Evolutionary conservation across 139 green algal genomes (phyloP), one percentile per base, ranked within the genome.

Genomic region (Chlorella sp.): DNA sequence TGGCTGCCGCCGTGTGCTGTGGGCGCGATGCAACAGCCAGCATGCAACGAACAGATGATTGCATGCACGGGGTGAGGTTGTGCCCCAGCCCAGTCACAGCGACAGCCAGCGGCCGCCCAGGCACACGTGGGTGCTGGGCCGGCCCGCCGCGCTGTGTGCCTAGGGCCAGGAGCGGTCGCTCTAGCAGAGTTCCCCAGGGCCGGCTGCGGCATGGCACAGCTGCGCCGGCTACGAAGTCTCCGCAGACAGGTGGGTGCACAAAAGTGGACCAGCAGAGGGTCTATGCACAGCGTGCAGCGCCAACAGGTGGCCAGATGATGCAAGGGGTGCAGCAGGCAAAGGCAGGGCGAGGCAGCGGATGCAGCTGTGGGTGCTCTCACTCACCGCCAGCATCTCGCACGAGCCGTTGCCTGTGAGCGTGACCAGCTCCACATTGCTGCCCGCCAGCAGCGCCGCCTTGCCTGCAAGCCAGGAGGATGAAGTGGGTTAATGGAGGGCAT

Each of bases 391-490:
- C 32, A 89, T n/a, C 30, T 55, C 51, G 12, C 80, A 70, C 6
- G 84, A 88, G 38, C 74, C 89, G 57, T 78, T 91, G 44, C 63
- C 80, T 21, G 80, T 91, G n/a, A 98, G 85, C 13, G 92, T 95
- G 4, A 85, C 87, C 26, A 96, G 86, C 56, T 95, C 91, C 16
- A 28, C 34, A 26, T 78, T 56, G 36, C 90, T 57, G 25, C 26
- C 21, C 25, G 78, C 62, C 71, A 96, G 67, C 57, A 92, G 73
- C 28, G 85, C 85, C 1, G 71, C 57, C 32, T 69, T 69, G 39
- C 47, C 74, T 78, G 70, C 70, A 74, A 5, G n/a, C 15, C 25
- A 26, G 30, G 32, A n/a, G n/a, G n/a, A n/a, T n/a, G n/a, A n/a
- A n/a, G n/a, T n/a, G n/a, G n/a, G n/a, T n/a, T n/a, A n/a, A n/a